Percentiles rank a stretch among this genome's conserved stretches.
phyloP scores from a whole-genome alignment of 495 filamentous ascomycete species.

The Aspergillus biplanus region DNA sequence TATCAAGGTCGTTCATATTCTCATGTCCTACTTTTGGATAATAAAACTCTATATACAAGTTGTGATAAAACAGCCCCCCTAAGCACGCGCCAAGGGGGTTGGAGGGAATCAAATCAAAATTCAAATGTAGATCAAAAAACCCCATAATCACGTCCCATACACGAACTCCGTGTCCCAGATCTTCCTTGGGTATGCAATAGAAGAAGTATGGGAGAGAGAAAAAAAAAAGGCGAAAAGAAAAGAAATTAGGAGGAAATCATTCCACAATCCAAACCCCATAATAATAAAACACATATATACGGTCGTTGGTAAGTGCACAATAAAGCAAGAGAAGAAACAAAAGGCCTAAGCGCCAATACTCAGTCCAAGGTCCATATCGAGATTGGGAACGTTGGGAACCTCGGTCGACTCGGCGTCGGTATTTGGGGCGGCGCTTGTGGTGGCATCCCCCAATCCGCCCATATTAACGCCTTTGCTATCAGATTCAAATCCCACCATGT shows the following conservation, averaged over 20 bases:
- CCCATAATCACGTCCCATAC: slow-evolving; percentile 2
- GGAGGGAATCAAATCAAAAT: slow-evolving; percentile 8
- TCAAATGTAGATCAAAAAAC: background rate
- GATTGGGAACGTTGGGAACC: slow-evolving; percentile 24
- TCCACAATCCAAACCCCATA: background rate
- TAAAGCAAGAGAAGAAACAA: slow-evolving; percentile 17
- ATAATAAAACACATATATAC: slow-evolving; percentile 10
- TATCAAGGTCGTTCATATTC: slow-evolving; percentile 15
- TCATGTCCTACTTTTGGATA: slow-evolving; percentile 22
- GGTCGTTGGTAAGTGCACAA: slow-evolving; percentile 14
- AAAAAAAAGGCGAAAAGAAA: slow-evolving; percentile 8
- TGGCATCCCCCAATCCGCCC: slow-evolving; percentile 26
- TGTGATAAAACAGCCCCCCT: slow-evolving; percentile 15
- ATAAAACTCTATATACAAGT: slow-evolving; percentile 15
- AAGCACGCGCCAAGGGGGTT: background rate
- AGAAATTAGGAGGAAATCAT: background rate
- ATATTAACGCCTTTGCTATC: slow-evolving; percentile 37
- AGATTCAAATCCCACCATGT: slow-evolving; percentile 36
- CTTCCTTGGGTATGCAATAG: slow-evolving; percentile 7
- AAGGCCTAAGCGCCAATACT: slow-evolving; percentile 24
- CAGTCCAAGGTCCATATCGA: slow-evolving; percentile 41
- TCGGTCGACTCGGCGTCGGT: slow-evolving; percentile 24
- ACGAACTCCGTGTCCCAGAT: slow-evolving; percentile 17
- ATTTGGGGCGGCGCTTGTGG: slow-evolving; percentile 12
- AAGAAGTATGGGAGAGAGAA: background rate